Evolutionary conservation across 306 rosid genomes (phyloP).

Genomic region (Rosa persica): DNA sequence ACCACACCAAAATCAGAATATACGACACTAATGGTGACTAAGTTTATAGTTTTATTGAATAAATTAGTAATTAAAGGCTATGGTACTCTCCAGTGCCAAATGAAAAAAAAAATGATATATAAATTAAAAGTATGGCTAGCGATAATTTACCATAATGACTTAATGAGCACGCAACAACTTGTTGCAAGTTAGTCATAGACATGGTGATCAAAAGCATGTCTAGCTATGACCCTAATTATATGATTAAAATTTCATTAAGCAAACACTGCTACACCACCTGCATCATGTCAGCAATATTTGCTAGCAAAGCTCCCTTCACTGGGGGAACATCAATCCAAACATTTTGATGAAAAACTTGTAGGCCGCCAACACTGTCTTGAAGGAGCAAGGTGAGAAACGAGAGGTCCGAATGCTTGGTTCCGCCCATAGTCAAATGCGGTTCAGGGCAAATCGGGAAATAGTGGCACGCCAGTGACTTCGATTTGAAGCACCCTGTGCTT

Average conservation of each 20-base stretch:
- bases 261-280: conserved; percentile 4
- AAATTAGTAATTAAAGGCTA: background rate
- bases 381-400: conserved; percentile 23
- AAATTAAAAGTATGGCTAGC: too few species aligned
- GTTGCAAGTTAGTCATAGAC: background rate
- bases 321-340: conserved; percentile 23
- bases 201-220: background rate
- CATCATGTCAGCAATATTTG: conserved; percentile 21
- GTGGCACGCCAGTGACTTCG: conserved; percentile 10
- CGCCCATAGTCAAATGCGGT: conserved; percentile 23
- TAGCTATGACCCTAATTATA: background rate
- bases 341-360: conserved; percentile 22
- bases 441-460: conserved; percentile 28
- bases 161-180: background rate
- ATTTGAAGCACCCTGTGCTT: conserved; percentile 15
- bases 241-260: background rate
- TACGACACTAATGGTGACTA: background rate
- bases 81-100: background rate
- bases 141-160: too few species aligned
- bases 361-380: conserved; percentile 25
- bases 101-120: too few species aligned
- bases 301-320: conserved; percentile 12
- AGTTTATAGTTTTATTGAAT: background rate
- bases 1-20: background rate
- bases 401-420: conserved; percentile 18